Percentiles rank a stretch among this genome's conserved stretches.
phyloP scores from a whole-genome alignment of 2,329 filamentous ascomycete genomes.

The Pezicula neosporulosa region DNA sequence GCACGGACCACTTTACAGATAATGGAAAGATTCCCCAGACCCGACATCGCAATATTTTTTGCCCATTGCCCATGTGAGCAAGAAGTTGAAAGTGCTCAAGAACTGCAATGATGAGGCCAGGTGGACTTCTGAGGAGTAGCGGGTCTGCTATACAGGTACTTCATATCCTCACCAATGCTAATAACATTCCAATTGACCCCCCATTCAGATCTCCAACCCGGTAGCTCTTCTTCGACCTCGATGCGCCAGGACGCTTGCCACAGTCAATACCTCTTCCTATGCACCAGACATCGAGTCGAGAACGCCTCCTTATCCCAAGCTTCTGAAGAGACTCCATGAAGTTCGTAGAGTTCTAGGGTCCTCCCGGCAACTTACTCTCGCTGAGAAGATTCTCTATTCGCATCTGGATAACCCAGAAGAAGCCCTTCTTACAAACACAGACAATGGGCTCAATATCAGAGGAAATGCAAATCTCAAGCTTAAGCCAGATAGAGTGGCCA shows the following conservation, averaged over 20 bases:
- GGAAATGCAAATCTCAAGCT: conserved; percentile 92
- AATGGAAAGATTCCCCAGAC: neutral
- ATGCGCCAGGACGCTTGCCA: conserved; percentile 24
- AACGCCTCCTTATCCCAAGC: conserved; percentile 75
- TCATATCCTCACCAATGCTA: neutral
- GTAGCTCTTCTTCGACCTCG: conserved; percentile 11
- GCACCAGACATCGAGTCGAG: conserved; percentile 26
- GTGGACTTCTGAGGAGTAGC: conserved; percentile 26
- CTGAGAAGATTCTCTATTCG: conserved; percentile 97
- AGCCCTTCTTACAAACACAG: conserved; percentile 76
- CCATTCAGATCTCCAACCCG: conserved; percentile 13
- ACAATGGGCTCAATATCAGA: conserved; percentile 79
- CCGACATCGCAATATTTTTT: neutral
- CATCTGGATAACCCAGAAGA: conserved; percentile 89
- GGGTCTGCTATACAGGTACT: conserved; percentile 27
- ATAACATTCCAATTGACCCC: conserved; percentile 14
- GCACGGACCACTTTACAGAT: neutral
- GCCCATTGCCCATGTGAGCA: neutral
- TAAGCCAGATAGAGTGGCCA: conserved; percentile 94
- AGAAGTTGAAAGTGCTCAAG: neutral
- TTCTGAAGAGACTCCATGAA: conserved; percentile 71
- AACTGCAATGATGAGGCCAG: conserved; percentile 22
- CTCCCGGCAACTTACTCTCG: conserved; percentile 68
- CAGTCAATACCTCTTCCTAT: conserved; percentile 19
- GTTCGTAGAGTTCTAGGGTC: conserved; percentile 70